Base-by-base conservation (phyloP, 805 yeast species). In the Starmera dryadoides region DNA sequence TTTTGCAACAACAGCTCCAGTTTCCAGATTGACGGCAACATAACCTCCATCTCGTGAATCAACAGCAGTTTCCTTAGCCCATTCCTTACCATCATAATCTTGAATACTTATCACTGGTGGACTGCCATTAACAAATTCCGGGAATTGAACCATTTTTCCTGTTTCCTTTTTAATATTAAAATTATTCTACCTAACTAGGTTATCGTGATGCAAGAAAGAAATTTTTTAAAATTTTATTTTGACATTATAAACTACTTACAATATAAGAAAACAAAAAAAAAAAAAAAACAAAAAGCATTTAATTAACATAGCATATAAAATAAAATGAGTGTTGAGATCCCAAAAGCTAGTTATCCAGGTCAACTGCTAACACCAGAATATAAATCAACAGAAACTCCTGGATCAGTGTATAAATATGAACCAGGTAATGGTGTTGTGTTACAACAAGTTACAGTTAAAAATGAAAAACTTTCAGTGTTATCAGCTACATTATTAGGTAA, bases 331-430 rank as follows among this genome's bases (percentile, higher is more conserved):
- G 38, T 54, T 43, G 51, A 53, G 12, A 50, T 71, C 34, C 80
- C 81, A 17, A 60, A 65, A 25, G 55, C 57, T 29, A 86, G 73
- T 3, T 67, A 80, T n/a, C 96, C 96, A 1, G 96, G 96, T 0
- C 95, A 87, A 50, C 73, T 81, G 32, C 66, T 87, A 19, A 71
- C 79, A 16, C 89, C 93, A 1, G 63, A 69, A 6, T 69, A 64
- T 49, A 68, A 69, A 4, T 46, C 53, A 2, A 65, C 63, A 14
- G 46, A 50, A 6, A 62, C 61, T n/a, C 52, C 50, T 8, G 56
- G 56, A 14, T 34, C 47, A 8, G 54, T 71, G 3, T 58, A 66
- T 32, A 69, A 67, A 41, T 86, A 72, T 49, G 54, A 65, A 4
- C 62, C 86, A 2, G 94, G 95, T 5, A 59, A 64, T 17, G 95